phyloP scores from a whole-genome alignment of 768 basidiomycete species.

The Leccinum obscurum region DNA sequence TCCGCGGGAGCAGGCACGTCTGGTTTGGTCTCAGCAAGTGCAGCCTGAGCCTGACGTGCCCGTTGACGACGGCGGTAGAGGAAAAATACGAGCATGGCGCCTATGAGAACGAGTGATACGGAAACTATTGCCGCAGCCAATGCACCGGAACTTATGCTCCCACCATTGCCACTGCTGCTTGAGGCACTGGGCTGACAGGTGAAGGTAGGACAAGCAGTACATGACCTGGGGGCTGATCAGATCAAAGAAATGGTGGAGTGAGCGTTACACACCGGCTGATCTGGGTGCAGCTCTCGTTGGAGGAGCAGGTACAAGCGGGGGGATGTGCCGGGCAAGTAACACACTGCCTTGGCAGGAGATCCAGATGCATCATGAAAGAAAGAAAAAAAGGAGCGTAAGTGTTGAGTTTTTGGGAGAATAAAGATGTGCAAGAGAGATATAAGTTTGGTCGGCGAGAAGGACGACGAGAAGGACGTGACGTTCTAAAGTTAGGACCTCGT shows the following conservation, averaged over 20 bases:
- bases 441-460: conserved; percentile 22
- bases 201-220: conserved; percentile 52
- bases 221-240: conserved; percentile 45
- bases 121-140: conserved; percentile 75
- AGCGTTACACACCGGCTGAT: conserved; percentile 52
- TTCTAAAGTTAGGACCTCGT: conserved; percentile 11
- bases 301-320: conserved; percentile 52
- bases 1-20: conserved; percentile 76
- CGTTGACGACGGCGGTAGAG: conserved; percentile 64
- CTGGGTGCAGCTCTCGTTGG: conserved; percentile 57
- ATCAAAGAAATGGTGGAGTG: conserved; percentile 1
- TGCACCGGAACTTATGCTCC: conserved; percentile 63
- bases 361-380: conserved; percentile 31
- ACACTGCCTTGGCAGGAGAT: conserved; percentile 47
- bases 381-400: conserved; percentile 36
- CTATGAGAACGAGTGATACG: conserved; percentile 55
- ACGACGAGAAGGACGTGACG: background rate
- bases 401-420: conserved; percentile 20
- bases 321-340: conserved; percentile 50
- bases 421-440: conserved; percentile 20
- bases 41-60: conserved; percentile 36
- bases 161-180: conserved; percentile 29
- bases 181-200: conserved; percentile 45
- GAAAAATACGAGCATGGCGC: conserved; percentile 52
- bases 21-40: conserved; percentile 42